Evolutionary conservation across 2,329 filamentous ascomycete species (phyloP), one percentile per base, ranked within the genome.

Genomic region (Penicillium hordei): DNA sequence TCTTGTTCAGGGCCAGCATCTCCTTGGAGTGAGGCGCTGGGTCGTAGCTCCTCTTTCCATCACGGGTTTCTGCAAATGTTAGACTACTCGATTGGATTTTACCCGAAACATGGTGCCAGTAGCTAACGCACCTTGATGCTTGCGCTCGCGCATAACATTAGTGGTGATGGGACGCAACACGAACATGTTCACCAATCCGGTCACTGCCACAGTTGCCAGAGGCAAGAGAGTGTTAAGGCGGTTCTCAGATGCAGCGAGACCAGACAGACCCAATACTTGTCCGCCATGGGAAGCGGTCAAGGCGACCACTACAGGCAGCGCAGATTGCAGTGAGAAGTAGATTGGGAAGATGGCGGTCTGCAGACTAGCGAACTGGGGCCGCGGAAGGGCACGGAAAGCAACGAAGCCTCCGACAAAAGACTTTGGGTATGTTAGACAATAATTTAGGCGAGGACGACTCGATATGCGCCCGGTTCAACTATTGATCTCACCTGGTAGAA

Each of bases 21-120:
- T 93, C 90, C 65, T 87, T 82, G 5, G 89, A 94, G 69, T 96
- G 90, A 39, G 91, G 90, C 1, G 87, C 83, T 52, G 84, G 79
- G 63, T 96, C 91, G 69, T 89, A 90, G 75, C 87, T 90, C 72
- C 89, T 90, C 82, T 96, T 97, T 54, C 91, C 91, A 72, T 97
- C 93, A 68, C 88, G 86, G 60, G 89, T 91, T 81, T 93, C 93
- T 83, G 40, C 5, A 17, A 45, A n/a, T n/a, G 43, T 64, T 42
- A 65, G 60, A 25, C 48, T 27, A 21, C n/a, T 25, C 31, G n/a
- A 36, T 23, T 36, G 13, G n/a, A 7, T n/a, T 12, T 23, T n/a
- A 48, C 21, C 10, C 9, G 8, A 27, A 21, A 12, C 7, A 36
- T 72, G 15, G 13, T 27, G 9, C 31, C 8, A 25, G 31, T 1